These are phyloP conservation scores for Ilyonectria destructans DNA, from an alignment of 2,329 filamentous ascomycete species.

Conservation along the genomic window DNA sequence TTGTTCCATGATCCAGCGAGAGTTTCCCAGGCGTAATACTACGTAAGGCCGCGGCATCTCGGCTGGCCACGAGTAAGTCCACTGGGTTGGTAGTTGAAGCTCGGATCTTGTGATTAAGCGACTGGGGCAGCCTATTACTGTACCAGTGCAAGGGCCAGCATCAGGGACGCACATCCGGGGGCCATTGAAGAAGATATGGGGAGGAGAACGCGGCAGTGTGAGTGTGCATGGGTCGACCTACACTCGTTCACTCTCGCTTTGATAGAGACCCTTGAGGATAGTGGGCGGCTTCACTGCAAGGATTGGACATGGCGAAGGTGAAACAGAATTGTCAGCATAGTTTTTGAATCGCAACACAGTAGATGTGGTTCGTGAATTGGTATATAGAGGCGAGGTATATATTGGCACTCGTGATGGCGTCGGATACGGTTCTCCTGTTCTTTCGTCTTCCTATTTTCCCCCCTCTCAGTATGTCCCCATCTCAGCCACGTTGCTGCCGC, in stretches of 20 bases:
- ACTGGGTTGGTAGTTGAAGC: neutral
- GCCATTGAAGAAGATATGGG: slow-evolving; percentile 9
- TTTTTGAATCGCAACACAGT: neutral
- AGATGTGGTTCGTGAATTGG: neutral
- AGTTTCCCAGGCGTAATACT: neutral
- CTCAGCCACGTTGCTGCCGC: neutral
- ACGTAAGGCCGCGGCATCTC: slow-evolving; percentile 2
- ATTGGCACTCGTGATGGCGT: neutral
- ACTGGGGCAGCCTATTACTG: slow-evolving; percentile 10
- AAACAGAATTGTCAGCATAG: neutral
- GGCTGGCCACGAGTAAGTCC: neutral
- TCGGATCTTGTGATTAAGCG: slow-evolving; percentile 7
- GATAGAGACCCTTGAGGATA: neutral
- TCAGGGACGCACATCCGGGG: slow-evolving; percentile 20
- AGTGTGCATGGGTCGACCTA: neutral
- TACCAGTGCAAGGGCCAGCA: slow-evolving; percentile 25
- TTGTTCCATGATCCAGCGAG: slow-evolving; percentile 4
- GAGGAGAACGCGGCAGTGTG: slow-evolving; percentile 7
- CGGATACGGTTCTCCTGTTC: neutral
- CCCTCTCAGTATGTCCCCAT: neutral
- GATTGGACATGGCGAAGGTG: neutral
- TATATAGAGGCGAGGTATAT: neutral
- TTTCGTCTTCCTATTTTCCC: neutral
- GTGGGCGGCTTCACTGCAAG: neutral
- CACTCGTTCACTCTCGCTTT: neutral